phyloP scores from a whole-genome alignment of 2,329 filamentous ascomycete genomes.

The Anthostomella pinea region DNA sequence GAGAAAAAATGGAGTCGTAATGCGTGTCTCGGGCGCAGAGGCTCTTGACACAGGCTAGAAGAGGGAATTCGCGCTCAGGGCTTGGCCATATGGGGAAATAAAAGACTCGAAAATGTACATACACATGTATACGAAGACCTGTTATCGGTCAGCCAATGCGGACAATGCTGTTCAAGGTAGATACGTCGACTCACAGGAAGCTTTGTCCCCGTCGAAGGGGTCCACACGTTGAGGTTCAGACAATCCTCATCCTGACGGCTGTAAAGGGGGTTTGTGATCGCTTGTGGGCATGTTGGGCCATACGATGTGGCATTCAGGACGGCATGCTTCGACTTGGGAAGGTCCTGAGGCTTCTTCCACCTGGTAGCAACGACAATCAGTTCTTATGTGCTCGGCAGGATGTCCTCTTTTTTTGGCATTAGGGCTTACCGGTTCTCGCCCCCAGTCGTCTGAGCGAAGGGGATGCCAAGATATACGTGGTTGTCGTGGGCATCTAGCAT shows the following conservation, averaged over 20 bases:
- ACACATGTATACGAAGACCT: conserved; percentile 44
- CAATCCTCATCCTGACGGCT: conserved; percentile 37
- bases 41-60: no score
- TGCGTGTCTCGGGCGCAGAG: no score
- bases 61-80: no score
- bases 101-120: no score
- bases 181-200: conserved; percentile 24
- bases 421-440: conserved; percentile 34
- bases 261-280: conserved; percentile 18
- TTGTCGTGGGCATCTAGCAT: conserved; percentile 34
- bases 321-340: conserved; percentile 15
- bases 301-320: conserved; percentile 24
- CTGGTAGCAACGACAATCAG: conserved; percentile 7
- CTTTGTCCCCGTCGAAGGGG: conserved; percentile 23
- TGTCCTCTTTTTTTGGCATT: not conserved
- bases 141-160: conserved; percentile 4
- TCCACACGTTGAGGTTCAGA: conserved; percentile 41
- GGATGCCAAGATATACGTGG: conserved; percentile 38
- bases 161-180: not conserved
- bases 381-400: no score
- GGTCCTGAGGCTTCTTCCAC: conserved; percentile 30
- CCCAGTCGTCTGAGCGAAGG: conserved; percentile 38
- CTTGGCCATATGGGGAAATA: no score
- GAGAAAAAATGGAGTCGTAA: no score
- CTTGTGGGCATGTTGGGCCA: conserved; percentile 28